A percentile compares a stretch with the other conserved stretches of the same genome.
Evolutionary conservation across 176 grass and related monocot species (phyloP).

Genomic region (Typha latifolia): DNA sequence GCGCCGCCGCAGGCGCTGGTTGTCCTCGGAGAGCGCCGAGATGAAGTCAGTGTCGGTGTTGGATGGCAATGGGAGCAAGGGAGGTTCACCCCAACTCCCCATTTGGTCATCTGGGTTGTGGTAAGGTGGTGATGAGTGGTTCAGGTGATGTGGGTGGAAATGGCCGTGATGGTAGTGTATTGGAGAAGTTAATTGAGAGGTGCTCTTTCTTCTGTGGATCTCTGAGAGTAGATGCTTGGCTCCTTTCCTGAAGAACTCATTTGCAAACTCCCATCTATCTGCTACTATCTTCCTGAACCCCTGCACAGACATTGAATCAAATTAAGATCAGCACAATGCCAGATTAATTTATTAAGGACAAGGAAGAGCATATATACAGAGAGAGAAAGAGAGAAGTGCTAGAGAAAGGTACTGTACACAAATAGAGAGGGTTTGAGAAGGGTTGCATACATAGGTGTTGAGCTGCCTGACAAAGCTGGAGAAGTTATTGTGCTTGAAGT

Average conservation of each 20-base stretch:
- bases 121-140: slow-evolving; percentile 17
- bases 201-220: slow-evolving; percentile 72
- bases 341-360: neutral
- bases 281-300: slow-evolving; percentile 94
- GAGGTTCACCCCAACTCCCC: slow-evolving; percentile 6
- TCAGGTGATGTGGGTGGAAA: slow-evolving; percentile 23
- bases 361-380: neutral
- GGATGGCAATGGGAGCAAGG: neutral
- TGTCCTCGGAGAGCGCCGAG: slow-evolving; percentile 80
- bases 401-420: neutral
- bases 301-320: slow-evolving; percentile 22
- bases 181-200: slow-evolving; percentile 34
- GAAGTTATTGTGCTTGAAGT: slow-evolving; percentile 99
- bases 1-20: slow-evolving; percentile 58
- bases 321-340: neutral
- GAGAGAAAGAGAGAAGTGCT: neutral
- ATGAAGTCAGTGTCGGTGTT: slow-evolving; percentile 30
- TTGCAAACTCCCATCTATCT: slow-evolving; percentile 95
- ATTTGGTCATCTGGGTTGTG: slow-evolving; percentile 32
- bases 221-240: slow-evolving; percentile 80
- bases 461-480: slow-evolving; percentile 98
- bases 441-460: slow-evolving; percentile 86
- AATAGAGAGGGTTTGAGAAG: neutral
- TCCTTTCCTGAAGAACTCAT: slow-evolving; percentile 93
- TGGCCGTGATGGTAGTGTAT: slow-evolving; percentile 18